Evolutionary conservation across 2,329 filamentous ascomycete species (phyloP).

Genomic region (Pestalotiopsis sp.): DNA sequence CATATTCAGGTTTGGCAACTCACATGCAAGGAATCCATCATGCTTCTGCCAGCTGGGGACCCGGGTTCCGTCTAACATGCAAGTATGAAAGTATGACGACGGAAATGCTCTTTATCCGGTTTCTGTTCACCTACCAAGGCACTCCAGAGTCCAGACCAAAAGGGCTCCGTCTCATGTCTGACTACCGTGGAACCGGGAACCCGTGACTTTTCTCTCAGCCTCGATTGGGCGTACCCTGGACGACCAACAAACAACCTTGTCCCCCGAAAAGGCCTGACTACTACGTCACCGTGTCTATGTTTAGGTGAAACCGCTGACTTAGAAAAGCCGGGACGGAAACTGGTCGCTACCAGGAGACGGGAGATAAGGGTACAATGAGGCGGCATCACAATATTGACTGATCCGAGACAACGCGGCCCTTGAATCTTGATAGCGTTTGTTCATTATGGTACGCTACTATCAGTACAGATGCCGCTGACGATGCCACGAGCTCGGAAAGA

Average conservation of each 20-base stretch:
- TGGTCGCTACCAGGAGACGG: not conserved
- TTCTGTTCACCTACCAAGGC: not conserved
- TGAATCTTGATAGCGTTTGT: not conserved
- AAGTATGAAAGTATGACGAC: not conserved
- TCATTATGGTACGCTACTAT: not conserved
- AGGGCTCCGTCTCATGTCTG: not conserved
- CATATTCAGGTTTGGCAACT: not conserved
- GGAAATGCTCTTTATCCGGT: not conserved
- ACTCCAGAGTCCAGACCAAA: not conserved
- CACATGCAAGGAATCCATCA: not conserved
- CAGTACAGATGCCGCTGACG: not conserved
- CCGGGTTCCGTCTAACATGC: not conserved
- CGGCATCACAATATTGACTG: not conserved
- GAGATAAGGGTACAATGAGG: not conserved
- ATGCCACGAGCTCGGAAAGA: not conserved
- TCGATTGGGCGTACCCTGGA: not conserved
- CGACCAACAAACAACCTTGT: not conserved
- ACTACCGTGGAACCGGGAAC: not conserved
- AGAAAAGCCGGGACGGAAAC: not conserved
- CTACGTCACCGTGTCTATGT: slow-evolving; percentile 4
- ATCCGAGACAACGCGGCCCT: not conserved
- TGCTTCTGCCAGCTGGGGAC: not conserved
- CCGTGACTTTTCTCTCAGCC: not conserved
- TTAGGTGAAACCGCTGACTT: slow-evolving; percentile 2
- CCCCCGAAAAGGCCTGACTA: not conserved